Base-by-base conservation (phyloP, 192 early-diverging fungal species). In the Ambispora gerdemannii region DNA sequence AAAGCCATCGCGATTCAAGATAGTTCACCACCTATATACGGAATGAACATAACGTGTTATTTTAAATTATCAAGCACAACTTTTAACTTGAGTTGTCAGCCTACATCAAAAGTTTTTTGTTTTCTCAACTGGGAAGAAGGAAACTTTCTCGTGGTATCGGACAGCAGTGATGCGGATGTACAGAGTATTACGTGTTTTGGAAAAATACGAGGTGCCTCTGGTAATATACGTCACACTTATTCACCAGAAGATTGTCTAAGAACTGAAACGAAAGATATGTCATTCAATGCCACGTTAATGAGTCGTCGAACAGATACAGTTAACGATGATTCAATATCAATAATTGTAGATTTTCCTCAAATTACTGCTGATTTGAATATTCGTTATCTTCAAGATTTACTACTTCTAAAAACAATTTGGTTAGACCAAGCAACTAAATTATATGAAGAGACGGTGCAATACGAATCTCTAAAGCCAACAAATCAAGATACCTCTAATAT, bases 171-270 rank as follows among this genome's bases (percentile, higher is more conserved):
- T 4, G 50, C 30, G 2, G 76, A 74, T 1, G 71, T 74, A 50
- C 71, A 76, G 32, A 81, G 81, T 19, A 72, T 83, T 27, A 87
- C 82, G 17, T 82, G 86, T 69, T 77, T 82, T 25, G 89, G 79
- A 10, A 84, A 77, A 30, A 80, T 91, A 27, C 70, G 75, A n/a
- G 82, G 82, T 3, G 82, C 84, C 0, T 87, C 86, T 1, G 86
- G 82, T 0, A 76, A 85, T 34, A 79, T 91, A 24, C 86, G 86
- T 2, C 91, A 93, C 67, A 74, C 82, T 19, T 93, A 90, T 67
- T 93, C 91, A n/a, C 89, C 89, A 17, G 85, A 90, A 72, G 76
- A 80, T 67, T 90, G 90, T 51, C 72, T 91, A 31, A 80, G 74
- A 32, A 80, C 82, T 22, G 82, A 80, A 68, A 77, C 89, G 19